These are phyloP conservation scores for Excoecaria cochinchinensis DNA, from an alignment of 345 rosid genomes.

Conservation along the genomic window DNA sequence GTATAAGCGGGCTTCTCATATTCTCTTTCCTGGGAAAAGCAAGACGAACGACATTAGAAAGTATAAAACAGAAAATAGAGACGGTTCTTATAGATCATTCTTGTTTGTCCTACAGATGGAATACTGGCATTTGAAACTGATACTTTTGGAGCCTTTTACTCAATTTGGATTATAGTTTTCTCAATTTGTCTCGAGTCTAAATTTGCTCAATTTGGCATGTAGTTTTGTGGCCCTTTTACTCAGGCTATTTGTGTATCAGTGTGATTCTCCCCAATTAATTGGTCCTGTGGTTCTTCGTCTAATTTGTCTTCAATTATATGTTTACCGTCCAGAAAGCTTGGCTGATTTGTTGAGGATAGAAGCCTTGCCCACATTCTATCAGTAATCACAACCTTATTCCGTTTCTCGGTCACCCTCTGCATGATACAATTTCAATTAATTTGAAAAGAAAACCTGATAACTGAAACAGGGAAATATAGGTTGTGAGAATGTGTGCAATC, in stretches of 20 bases:
- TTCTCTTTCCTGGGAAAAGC: too few species aligned
- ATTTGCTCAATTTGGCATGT: not conserved
- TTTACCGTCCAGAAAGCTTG: constrained; percentile 52
- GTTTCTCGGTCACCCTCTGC: constrained; percentile 66
- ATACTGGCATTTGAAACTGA: not conserved
- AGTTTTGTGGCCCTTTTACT: not conserved
- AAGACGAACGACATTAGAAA: too few species aligned
- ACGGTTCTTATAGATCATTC: not conserved
- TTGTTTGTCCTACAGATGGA: not conserved
- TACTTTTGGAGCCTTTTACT: not conserved
- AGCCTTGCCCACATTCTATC: constrained; percentile 92
- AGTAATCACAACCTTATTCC: constrained; percentile 69
- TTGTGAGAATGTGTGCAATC: not conserved
- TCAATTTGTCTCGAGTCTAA: not conserved
- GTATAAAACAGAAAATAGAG: too few species aligned
- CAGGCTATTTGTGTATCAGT: not conserved
- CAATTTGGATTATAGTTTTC: not conserved
- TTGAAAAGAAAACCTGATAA: not conserved
- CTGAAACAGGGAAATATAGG: not conserved
- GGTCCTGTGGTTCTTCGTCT: not conserved
- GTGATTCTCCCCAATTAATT: not conserved
- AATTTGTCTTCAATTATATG: not conserved
- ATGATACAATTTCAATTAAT: not conserved
- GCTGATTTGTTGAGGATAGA: constrained; percentile 75
- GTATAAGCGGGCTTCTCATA: not conserved